A percentile compares a stretch with the other conserved stretches of the same genome.
Conservation (phyloP, 768 basidiomycete genomes). For the Rhizopogon roseolus region DNA sequence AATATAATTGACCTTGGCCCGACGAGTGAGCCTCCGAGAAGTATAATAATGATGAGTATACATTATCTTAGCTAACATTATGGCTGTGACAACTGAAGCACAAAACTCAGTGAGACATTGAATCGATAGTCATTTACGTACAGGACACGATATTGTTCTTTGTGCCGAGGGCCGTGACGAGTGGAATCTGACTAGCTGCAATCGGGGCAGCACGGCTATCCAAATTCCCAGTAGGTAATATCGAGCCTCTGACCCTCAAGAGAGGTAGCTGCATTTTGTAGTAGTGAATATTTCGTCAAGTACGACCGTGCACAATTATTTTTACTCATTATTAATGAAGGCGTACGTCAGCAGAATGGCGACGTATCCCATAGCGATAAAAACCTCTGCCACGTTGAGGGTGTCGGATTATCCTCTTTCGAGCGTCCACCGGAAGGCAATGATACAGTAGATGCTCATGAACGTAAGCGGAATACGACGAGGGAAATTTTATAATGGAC, state of each 20-base stretch:
- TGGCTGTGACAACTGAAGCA: no score
- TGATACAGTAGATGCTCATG: slow-evolving; percentile 40
- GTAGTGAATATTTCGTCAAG: not conserved
- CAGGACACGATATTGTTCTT: no score
- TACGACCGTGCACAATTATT: slow-evolving; percentile 21
- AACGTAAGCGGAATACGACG: slow-evolving; percentile 31
- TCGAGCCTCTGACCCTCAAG: slow-evolving; percentile 6
- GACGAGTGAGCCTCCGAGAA: no score
- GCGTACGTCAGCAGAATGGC: slow-evolving; percentile 39
- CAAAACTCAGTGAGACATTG: no score
- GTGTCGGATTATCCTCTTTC: slow-evolving; percentile 36
- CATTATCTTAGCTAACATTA: no score
- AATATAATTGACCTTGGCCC: no score
- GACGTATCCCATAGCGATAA: slow-evolving; percentile 45
- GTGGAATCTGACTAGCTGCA: no score
- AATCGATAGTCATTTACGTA: no score
- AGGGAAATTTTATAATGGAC: slow-evolving; percentile 32
- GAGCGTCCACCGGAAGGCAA: slow-evolving; percentile 45
- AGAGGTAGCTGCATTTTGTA: not conserved
- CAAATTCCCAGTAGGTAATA: slow-evolving; percentile 20
- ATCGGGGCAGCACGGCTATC: not conserved
- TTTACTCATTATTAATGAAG: slow-evolving; percentile 27
- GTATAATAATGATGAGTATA: no score
- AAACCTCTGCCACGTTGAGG: slow-evolving; percentile 38
- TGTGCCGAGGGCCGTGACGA: no score